Base-by-base conservation (phyloP, 2,329 filamentous ascomycete species). In the Fusarium vanettenii region DNA sequence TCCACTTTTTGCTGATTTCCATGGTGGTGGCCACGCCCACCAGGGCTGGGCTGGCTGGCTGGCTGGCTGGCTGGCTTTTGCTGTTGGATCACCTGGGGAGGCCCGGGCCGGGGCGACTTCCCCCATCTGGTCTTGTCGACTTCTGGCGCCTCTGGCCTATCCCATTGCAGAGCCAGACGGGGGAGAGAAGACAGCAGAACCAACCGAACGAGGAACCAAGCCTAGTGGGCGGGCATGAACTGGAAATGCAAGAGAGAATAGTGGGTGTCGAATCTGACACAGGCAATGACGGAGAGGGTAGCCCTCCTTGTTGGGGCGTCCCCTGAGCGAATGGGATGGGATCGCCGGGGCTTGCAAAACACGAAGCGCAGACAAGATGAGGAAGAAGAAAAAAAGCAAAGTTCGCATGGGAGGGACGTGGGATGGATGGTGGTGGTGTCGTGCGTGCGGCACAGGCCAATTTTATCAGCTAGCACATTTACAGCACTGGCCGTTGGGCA, bases 371-470 rank as follows among this genome's bases (percentile, higher is more conserved):
- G 60, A 43, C 39, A 67, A 55, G 25, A 68, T 43, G 63, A 64
- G 55, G 33, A 72, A 71, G 55, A 27, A 69, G 66, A 72, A 25
- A 72, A 71, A 76, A 76, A 72, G 73, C 64, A 76, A 76, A 76
- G 41, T 56, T 72, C 45, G 70, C 73, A 72, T 74, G 50, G 29
- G 66, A 67, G 55, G 31, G 56, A 56, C 48, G 61, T 63, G 59
- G 25, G 52, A 41, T 29, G 67, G 55, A 29, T 67, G 72, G 65
- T 33, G 29, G 52, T 56, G 52, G 52, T 70, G 72, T 67, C 56
- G 52, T 66, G 68, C 41, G 52, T 55, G 56, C 56, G 66, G 72
- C 62, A 73, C 59, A 72, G 50, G 41, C 63, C 35, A 56, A 56
- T 22, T 33, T 56, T 16, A 33, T 56, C 29, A 56, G 31, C 52